Evolutionary conservation across 805 yeast genomes (phyloP).

Genomic region (Candida ficus): DNA sequence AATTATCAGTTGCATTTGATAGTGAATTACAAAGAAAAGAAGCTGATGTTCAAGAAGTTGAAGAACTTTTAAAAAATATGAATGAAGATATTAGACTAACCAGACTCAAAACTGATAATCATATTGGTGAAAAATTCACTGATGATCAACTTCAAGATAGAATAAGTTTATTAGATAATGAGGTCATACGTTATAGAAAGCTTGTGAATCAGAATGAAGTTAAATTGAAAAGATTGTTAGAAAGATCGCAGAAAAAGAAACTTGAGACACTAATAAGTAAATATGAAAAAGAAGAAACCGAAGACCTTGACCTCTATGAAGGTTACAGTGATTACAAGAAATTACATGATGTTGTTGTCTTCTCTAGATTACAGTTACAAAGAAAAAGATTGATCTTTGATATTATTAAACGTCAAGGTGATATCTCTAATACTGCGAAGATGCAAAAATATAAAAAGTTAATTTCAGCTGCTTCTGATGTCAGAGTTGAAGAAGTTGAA

Average conservation of each 20-base stretch:
- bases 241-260: conserved; percentile 26
- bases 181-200: conserved; percentile 16
- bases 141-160: conserved; percentile 11
- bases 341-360: conserved; percentile 21
- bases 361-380: conserved; percentile 39
- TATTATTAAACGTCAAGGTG: conserved; percentile 27
- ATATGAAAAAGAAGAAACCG: background rate
- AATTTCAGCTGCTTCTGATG: conserved; percentile 64
- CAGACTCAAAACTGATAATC: conserved; percentile 22
- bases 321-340: conserved; percentile 14
- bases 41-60: conserved; percentile 45
- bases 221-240: conserved; percentile 23
- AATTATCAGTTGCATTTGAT: conserved; percentile 48
- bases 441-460: conserved; percentile 65
- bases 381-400: conserved; percentile 32
- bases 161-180: conserved; percentile 12
- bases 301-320: background rate
- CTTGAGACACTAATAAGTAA: conserved; percentile 8
- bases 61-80: conserved; percentile 36
- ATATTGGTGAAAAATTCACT: conserved; percentile 15
- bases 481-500: conserved; percentile 63
- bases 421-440: conserved; percentile 33
- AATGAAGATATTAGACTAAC: conserved; percentile 35
- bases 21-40: conserved; percentile 49
- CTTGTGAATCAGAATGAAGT: conserved; percentile 22